phyloP scores from a whole-genome alignment of 352 stramenopile genomes.

The Globisporangium radiosum region DNA sequence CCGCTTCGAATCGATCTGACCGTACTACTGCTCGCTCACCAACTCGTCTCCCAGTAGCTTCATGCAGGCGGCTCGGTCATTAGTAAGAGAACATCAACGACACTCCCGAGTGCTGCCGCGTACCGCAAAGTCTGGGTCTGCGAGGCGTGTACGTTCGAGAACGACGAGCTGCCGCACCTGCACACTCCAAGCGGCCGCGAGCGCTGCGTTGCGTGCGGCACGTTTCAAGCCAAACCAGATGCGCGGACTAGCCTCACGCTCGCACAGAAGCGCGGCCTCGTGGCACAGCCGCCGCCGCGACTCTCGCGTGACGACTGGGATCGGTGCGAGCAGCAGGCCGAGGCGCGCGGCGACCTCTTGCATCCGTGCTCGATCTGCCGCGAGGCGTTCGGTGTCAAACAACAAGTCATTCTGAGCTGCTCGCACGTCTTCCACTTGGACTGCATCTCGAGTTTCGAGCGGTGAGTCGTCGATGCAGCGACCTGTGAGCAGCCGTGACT shows the following conservation, averaged over 20 bases:
- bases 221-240: conserved; percentile 18
- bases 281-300: conserved; percentile 46
- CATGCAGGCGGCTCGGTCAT: not conserved
- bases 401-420: conserved; percentile 83
- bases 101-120: not conserved
- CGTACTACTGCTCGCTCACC: too few relatives aligned
- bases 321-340: conserved; percentile 54
- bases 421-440: conserved; percentile 83
- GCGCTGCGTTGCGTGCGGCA: conserved; percentile 44
- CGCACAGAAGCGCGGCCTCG: conserved; percentile 64
- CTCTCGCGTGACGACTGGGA: conserved; percentile 69
- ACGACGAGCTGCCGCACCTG: conserved; percentile 19
- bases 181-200: conserved; percentile 1
- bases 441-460: conserved; percentile 80
- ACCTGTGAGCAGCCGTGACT: not conserved
- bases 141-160: conserved; percentile 74
- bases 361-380: conserved; percentile 82
- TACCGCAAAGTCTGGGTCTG: conserved; percentile 74
- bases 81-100: not conserved
- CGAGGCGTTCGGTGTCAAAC: conserved; percentile 57
- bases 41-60: not conserved
- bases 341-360: conserved; percentile 47
- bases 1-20: too few relatives aligned
- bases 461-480: conserved; percentile 15
- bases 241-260: conserved; percentile 37